Base-by-base conservation (phyloP, 805 yeast genomes). In the Pichia manshurica region DNA sequence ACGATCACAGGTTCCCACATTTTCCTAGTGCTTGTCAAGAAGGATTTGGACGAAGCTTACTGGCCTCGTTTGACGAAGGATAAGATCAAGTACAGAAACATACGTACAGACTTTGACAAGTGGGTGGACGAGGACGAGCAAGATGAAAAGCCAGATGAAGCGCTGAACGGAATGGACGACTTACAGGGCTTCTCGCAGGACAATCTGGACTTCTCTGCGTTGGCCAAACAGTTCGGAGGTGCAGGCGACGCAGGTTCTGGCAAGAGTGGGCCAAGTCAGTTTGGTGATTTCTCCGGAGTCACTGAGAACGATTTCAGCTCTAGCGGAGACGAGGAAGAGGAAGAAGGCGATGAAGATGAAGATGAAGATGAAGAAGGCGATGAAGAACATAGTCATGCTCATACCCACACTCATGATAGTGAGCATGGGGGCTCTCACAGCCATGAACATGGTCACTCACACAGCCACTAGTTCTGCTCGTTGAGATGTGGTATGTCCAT, bases 101-200 rank as follows among this genome's bases (percentile, higher is more conserved):
- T 91, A 64, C 86, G 87, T 73, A 91, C 99, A 13, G 98, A 91
- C 63, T 91, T 91, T 63, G 96, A 90, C 71, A 87, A 83, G 67
- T 91, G 99, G 99, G 96, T 87, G 36, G 99, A 91, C 63, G 98
- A 91, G 72, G 99, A 91, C 63, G 99, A 91, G 69, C 99, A 91
- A 69, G 89, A 87, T 36, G 90, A 81, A 44, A 73, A 71, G 10
- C 83, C 74, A 37, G 75, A 68, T 7, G 49, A 45, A 15, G 66
- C 29, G 20, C 6, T 61, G 29, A 70, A 65, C 16, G 56, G 29
- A 8, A 42, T 52, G 43, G 55, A 45, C 19, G 47, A 29, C 34
- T 19, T 45, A 28, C 29, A 28, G 35, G 51, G 52, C 31, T 55
- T 55, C 44, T 59, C 56, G 33, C 58, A 57, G 22, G 57, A 59